These are phyloP conservation scores for Verticillium isaacii DNA, from an alignment of 2,329 filamentous ascomycete species.

Conservation along the genomic window DNA sequence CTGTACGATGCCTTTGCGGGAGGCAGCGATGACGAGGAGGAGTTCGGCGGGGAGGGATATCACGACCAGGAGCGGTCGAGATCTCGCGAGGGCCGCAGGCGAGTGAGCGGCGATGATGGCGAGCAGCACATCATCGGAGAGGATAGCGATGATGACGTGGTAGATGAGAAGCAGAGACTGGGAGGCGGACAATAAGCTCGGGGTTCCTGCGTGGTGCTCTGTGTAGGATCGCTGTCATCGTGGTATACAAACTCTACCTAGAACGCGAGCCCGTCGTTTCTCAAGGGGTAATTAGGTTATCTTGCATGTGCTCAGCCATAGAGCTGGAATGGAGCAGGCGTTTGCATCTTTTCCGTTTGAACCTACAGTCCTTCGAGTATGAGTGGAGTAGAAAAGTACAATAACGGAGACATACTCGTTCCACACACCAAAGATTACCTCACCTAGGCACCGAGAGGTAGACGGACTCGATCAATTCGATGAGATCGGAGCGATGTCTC, in stretches of 20 bases:
- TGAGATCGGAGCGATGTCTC: no score
- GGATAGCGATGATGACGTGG: conserved; percentile 36
- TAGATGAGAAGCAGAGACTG: conserved; percentile 21
- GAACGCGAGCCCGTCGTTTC: neutral
- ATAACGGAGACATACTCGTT: neutral
- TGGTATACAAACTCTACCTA: neutral
- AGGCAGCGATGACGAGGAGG: conserved; percentile 70
- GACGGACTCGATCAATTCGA: no score
- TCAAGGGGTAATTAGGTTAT: neutral
- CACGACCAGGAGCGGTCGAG: conserved; percentile 10
- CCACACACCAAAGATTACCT: neutral
- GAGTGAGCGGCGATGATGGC: conserved; percentile 24
- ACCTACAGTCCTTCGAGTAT: neutral
- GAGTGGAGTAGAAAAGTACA: neutral
- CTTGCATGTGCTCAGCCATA: neutral
- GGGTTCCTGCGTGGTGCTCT: neutral
- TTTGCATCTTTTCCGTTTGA: neutral
- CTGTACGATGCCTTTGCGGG: conserved; percentile 97
- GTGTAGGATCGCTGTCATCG: neutral
- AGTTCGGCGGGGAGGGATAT: conserved; percentile 39
- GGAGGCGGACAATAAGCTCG: neutral
- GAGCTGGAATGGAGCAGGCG: neutral
- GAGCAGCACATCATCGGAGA: conserved; percentile 48
- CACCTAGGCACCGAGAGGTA: no score
- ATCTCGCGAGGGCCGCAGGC: conserved; percentile 12